These are phyloP conservation scores for Sugiyamaella smithiae DNA, from an alignment of 805 yeast species.

Conservation along the genomic window DNA sequence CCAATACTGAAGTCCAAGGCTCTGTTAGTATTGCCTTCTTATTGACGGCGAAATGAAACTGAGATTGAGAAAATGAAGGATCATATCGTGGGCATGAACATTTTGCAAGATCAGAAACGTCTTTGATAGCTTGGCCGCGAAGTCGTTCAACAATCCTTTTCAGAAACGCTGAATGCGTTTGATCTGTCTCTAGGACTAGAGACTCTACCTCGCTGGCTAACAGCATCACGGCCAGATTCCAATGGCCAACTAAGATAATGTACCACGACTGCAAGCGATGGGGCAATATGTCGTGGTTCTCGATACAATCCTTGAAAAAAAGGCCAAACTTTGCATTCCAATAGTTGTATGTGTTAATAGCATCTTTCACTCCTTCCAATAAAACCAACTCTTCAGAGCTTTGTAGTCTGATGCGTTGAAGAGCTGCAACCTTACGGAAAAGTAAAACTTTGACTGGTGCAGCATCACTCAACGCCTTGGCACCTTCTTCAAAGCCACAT, in stretches of 20 bases:
- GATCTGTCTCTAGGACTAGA: neutral
- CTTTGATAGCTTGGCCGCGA: neutral
- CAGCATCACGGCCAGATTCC: neutral
- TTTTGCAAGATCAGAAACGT: neutral
- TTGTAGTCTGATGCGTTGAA: neutral
- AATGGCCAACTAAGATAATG: neutral
- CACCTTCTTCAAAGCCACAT: neutral
- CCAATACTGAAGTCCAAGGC: neutral
- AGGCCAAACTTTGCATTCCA: neutral
- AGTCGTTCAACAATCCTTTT: neutral
- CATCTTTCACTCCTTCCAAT: neutral
- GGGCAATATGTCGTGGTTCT: neutral
- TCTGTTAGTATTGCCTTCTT: neutral
- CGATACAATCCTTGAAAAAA: neutral
- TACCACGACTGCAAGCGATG: neutral
- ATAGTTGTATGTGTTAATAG: neutral
- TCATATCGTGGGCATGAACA: neutral
- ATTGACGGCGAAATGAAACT: neutral
- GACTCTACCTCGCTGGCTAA: neutral
- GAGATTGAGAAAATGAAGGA: neutral
- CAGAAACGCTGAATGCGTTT: neutral
- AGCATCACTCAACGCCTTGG: neutral
- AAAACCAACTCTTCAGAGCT: neutral
- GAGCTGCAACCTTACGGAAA: neutral
- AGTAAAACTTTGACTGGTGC: constrained; percentile 1